Conservation (phyloP, 2,329 filamentous ascomycete species). For the Pestalotiopsis sp. region DNA sequence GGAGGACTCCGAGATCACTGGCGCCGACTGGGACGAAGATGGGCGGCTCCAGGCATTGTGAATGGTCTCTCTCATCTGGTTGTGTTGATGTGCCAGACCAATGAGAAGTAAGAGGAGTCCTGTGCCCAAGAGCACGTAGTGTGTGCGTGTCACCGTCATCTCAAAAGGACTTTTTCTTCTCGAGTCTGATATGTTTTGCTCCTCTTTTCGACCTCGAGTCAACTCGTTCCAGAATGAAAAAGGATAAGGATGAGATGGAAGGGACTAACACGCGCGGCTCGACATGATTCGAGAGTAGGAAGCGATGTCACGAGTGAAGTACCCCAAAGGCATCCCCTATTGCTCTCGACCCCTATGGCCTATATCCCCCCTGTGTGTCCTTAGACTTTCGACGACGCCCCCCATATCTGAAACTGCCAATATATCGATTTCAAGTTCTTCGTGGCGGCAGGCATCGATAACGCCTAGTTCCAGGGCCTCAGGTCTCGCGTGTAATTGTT, state of each 20-base stretch:
- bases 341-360: not conserved
- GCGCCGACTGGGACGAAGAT: not conserved
- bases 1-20: not conserved
- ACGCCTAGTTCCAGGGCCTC: not conserved
- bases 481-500: not conserved
- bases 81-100: slow-evolving; percentile 13
- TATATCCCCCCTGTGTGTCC: not conserved
- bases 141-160: slow-evolving; percentile 10
- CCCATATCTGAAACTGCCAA: not conserved
- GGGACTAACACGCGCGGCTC: not conserved
- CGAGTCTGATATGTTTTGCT: not conserved
- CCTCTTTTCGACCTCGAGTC: not conserved
- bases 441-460: not conserved
- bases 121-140: slow-evolving; percentile 11
- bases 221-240: not conserved
- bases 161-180: not conserved
- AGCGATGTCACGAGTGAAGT: not conserved
- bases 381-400: not conserved
- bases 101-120: slow-evolving; percentile 11
- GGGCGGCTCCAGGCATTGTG: slow-evolving; percentile 6
- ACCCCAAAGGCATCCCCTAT: not conserved
- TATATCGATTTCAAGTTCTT: not conserved
- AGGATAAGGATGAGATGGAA: not conserved
- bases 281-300: not conserved
- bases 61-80: slow-evolving; percentile 11